Conservation (phyloP, 2,329 filamentous ascomycete genomes). For the Fusarium musae region DNA sequence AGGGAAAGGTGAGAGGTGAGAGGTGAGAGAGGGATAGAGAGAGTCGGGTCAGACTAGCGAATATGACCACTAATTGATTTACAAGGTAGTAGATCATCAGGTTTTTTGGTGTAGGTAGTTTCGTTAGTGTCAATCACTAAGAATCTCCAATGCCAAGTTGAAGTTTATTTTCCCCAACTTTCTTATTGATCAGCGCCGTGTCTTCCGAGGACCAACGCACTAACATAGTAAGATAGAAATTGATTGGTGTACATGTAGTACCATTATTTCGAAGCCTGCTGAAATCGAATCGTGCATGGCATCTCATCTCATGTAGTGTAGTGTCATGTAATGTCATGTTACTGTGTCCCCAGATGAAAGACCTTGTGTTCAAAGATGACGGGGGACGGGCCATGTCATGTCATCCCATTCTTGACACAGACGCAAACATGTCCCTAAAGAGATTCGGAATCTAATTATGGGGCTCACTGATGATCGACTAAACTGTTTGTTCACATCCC, state of each 20-base stretch:
- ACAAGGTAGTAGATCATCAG: neutral
- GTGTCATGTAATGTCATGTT: neutral
- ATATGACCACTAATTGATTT: neutral
- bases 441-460: slow-evolving; percentile 8
- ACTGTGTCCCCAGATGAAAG: slow-evolving; percentile 2
- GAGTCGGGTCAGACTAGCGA: neutral
- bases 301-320: slow-evolving; percentile 1
- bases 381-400: slow-evolving; percentile 30
- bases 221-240: neutral
- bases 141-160: neutral
- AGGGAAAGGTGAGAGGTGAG: neutral
- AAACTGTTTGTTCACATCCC: slow-evolving; percentile 17
- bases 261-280: slow-evolving; percentile 13
- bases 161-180: slow-evolving; percentile 1
- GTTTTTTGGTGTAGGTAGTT: neutral
- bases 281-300: slow-evolving; percentile 23
- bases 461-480: neutral
- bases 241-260: slow-evolving; percentile 6
- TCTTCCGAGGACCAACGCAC: slow-evolving; percentile 1
- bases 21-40: neutral
- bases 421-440: slow-evolving; percentile 33
- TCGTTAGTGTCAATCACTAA: neutral
- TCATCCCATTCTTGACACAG: slow-evolving; percentile 37
- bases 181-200: neutral
- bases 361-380: slow-evolving; percentile 22